Percentiles rank a stretch among this genome's conserved stretches.
Conservation (phyloP, 73 alveolate genomes). For the Halteria grandinella region DNA sequence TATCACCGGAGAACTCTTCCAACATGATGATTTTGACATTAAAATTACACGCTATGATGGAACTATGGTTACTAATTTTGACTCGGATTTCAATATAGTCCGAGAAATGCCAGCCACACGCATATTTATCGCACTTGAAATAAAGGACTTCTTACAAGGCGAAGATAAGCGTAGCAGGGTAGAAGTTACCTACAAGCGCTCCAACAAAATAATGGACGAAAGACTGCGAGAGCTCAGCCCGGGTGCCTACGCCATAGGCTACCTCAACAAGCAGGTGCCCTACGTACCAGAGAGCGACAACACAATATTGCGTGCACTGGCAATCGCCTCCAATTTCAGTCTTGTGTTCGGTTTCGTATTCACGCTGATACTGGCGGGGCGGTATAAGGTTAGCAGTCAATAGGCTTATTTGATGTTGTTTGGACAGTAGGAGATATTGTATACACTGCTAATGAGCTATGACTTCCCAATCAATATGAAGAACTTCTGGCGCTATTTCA, state of each 20-base stretch:
- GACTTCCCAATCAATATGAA: constrained; percentile 27
- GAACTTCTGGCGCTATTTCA: constrained; percentile 4
- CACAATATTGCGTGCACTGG: constrained; percentile 14
- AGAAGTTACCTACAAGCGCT: neutral
- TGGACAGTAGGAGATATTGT: constrained; percentile 37
- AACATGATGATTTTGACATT: constrained; percentile 26
- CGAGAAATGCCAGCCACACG: constrained; percentile 4
- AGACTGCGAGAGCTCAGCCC: constrained; percentile 23
- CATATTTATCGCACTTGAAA: neutral
- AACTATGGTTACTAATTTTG: neutral
- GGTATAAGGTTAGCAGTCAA: neutral
- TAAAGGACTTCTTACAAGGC: constrained; percentile 26
- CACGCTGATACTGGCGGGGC: neutral
- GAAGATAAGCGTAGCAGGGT: constrained; percentile 13
- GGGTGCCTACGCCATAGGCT: constrained; percentile 6
- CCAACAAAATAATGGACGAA: constrained; percentile 6
- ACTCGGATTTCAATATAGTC: neutral
- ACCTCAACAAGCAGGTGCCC: constrained; percentile 4
- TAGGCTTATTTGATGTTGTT: constrained; percentile 23
- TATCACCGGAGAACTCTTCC: neutral
- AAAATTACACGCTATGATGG: constrained; percentile 19
- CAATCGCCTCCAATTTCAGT: neutral
- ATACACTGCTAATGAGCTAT: constrained; percentile 21
- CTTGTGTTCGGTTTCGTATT: neutral
- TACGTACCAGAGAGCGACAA: constrained; percentile 6